Evolutionary conservation across 1,284 basidiomycete species (phyloP).

Genomic region (Puccinia hordei): DNA sequence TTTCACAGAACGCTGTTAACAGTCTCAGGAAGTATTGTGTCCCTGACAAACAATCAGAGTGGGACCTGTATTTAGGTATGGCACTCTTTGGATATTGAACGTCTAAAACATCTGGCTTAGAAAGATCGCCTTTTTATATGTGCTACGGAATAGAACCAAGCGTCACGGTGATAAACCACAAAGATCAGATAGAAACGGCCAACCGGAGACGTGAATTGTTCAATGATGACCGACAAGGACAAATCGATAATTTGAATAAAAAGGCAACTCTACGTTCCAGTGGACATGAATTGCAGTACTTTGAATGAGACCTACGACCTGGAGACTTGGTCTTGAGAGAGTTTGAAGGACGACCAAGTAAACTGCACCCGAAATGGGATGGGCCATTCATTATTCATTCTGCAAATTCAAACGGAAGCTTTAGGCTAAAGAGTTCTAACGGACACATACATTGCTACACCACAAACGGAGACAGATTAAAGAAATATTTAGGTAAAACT

Average conservation of each 20-base stretch:
- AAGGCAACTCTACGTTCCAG: background rate
- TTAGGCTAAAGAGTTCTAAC: background rate
- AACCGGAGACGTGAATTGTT: background rate
- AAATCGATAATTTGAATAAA: background rate
- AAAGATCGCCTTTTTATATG: constrained; percentile 22
- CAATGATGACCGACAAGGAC: background rate
- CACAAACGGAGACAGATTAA: too few relatives aligned
- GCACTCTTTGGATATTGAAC: constrained; percentile 24
- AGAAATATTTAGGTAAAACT: background rate
- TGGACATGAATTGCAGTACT: background rate
- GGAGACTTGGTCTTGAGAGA: constrained; percentile 8
- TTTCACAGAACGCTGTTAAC: constrained; percentile 9
- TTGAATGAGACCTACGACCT: background rate
- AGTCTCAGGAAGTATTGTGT: background rate
- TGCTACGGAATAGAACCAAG: constrained; percentile 15
- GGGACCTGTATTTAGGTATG: background rate
- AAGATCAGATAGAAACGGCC: background rate
- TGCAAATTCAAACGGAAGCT: background rate
- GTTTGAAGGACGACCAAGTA: background rate
- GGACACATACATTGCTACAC: background rate
- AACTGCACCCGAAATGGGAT: constrained; percentile 26
- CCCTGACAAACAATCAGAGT: constrained; percentile 23
- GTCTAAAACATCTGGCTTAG: background rate
- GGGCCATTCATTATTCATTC: constrained; percentile 5
- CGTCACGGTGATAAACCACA: background rate